Percentiles rank a stretch among this genome's conserved stretches.
Evolutionary conservation across 139 green algal species (phyloP).

Genomic region (Pycnococcus provasolii): DNA sequence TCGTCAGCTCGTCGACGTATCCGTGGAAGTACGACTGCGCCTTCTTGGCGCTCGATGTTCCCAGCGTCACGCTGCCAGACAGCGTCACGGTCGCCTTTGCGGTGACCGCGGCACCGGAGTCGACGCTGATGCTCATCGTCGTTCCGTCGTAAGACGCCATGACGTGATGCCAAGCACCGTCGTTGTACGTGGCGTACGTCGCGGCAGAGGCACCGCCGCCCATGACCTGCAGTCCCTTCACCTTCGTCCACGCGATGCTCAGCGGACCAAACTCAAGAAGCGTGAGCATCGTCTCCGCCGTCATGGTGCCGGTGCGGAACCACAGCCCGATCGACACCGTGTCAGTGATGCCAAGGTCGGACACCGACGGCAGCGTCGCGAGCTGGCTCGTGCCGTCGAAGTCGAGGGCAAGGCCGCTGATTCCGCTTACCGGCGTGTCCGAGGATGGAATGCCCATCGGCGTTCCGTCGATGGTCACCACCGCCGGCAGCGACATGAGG

Average conservation of each 20-base stretch:
- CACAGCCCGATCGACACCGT: slow-evolving; percentile 7
- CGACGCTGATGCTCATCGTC: not conserved
- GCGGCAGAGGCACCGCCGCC: not conserved
- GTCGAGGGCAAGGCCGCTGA: not conserved
- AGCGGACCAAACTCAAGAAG: not conserved
- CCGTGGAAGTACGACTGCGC: slow-evolving; percentile 11
- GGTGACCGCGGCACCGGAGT: too few relatives aligned
- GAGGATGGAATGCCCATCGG: not conserved
- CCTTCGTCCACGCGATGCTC: slow-evolving; percentile 15
- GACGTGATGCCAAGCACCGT: slow-evolving; percentile 17
- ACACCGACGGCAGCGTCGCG: not conserved
- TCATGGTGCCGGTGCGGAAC: slow-evolving; percentile 4
- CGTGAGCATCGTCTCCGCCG: not conserved
- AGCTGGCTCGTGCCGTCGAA: slow-evolving; percentile 10
- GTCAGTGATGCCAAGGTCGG: not conserved
- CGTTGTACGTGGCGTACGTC: slow-evolving; percentile 2
- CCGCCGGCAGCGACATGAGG: not conserved
- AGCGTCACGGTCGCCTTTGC: too few relatives aligned
- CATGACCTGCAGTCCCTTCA: slow-evolving; percentile 16
- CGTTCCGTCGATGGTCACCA: not conserved
- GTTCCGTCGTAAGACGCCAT: not conserved
- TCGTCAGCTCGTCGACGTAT: slow-evolving; percentile 12
- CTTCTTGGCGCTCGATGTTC: not conserved
- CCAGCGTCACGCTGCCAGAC: too few relatives aligned
- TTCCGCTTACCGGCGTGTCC: not conserved